Evolutionary conservation across 2,329 filamentous ascomycete species (phyloP).

Genomic region (Aspergillus fijiensis): DNA sequence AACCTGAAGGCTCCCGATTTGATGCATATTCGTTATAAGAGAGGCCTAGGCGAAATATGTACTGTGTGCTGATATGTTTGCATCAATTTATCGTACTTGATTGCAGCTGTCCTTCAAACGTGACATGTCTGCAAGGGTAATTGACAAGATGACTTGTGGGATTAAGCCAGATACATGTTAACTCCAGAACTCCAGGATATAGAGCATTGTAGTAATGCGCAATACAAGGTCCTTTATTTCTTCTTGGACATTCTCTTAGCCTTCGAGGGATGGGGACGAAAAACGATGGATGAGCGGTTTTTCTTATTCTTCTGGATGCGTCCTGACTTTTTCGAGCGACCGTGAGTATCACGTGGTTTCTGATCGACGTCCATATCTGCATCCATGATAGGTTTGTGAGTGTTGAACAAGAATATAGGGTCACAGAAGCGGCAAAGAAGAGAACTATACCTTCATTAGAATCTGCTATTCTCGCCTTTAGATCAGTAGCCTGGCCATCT

Average conservation of each 20-base stretch:
- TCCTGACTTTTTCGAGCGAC: conserved; percentile 28
- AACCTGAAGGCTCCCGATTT: background rate
- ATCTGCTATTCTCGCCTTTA: conserved; percentile 14
- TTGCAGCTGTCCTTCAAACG: background rate
- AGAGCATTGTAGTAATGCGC: background rate
- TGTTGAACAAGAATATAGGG: background rate
- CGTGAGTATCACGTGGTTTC: conserved; percentile 22
- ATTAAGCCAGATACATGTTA: background rate
- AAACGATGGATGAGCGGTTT: conserved; percentile 41
- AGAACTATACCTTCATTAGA: conserved; percentile 25
- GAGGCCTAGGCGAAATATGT: background rate
- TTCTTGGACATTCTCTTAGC: conserved; percentile 32
- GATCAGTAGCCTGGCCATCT: conserved; percentile 20
- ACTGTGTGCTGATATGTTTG: background rate
- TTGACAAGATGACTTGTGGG: background rate
- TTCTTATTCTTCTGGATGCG: conserved; percentile 43
- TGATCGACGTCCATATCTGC: conserved; percentile 45
- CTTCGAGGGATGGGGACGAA: conserved; percentile 35
- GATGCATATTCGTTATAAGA: background rate
- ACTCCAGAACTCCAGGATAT: conserved; percentile 16
- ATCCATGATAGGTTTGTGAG: conserved; percentile 4
- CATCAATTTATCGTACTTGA: background rate
- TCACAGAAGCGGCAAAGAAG: background rate
- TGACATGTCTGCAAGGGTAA: background rate
- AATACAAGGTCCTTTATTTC: conserved; percentile 26